Percentiles rank a stretch among this genome's conserved stretches.
phyloP scores from a whole-genome alignment of 805 yeast species.

The Candida wancherniae region DNA sequence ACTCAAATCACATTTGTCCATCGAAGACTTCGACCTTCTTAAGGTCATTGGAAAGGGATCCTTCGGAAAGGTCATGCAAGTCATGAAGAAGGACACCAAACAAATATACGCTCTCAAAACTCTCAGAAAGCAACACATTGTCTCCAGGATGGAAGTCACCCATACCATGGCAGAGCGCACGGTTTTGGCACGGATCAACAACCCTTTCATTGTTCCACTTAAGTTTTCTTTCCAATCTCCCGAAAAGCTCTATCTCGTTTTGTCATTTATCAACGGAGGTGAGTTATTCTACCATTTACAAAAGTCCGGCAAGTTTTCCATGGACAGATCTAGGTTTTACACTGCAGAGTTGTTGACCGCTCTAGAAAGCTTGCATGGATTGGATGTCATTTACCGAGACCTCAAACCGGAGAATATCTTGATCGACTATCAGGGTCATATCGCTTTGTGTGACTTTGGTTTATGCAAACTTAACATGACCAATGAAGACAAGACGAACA shows the following conservation, averaged over 20 bases:
- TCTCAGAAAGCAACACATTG: slow-evolving; percentile 88
- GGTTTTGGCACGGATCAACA: slow-evolving; percentile 85
- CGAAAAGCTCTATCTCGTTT: slow-evolving; percentile 86
- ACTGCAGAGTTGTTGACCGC: slow-evolving; percentile 93
- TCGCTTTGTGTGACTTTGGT: slow-evolving; percentile 96
- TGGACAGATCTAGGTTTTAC: slow-evolving; percentile 87
- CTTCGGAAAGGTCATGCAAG: slow-evolving; percentile 99
- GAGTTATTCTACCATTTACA: slow-evolving; percentile 93
- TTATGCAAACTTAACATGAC: slow-evolving; percentile 94
- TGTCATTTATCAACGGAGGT: slow-evolving; percentile 95
- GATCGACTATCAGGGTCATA: slow-evolving; percentile 94
- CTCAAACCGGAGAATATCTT: slow-evolving; percentile 94
- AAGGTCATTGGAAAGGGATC: slow-evolving; percentile 98
- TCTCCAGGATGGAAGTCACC: slow-evolving; percentile 88
- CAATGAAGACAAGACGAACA: slow-evolving; percentile 78
- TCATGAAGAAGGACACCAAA: slow-evolving; percentile 89
- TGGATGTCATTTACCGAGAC: slow-evolving; percentile 92
- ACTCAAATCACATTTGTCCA: slow-evolving; percentile 61
- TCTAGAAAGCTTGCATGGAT: slow-evolving; percentile 82
- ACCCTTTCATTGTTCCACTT: slow-evolving; percentile 94
- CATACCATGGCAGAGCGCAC: slow-evolving; percentile 96
- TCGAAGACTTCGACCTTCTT: slow-evolving; percentile 87
- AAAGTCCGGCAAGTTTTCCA: slow-evolving; percentile 80
- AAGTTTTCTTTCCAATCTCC: slow-evolving; percentile 96
- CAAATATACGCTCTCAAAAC: slow-evolving; percentile 94